Base-by-base conservation (phyloP, 2,329 filamentous ascomycete species). In the Cryphonectria naterciae region DNA sequence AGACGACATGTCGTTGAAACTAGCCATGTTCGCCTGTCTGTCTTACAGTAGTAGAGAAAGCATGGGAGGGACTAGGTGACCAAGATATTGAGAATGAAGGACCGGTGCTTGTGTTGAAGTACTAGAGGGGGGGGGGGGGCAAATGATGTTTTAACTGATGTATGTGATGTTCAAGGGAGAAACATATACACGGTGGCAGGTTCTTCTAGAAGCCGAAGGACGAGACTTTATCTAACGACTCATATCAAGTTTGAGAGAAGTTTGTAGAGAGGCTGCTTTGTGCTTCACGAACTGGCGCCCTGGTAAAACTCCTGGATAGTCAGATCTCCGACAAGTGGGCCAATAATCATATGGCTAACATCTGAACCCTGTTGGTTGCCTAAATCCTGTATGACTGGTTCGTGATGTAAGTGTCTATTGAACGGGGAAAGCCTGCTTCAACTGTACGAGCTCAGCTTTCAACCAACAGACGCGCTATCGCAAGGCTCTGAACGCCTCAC, bases 1-100 rank as follows among this genome's bases (percentile, higher is more conserved):
- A 15, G 61, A 63, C 39, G 61, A 63, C 61, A 43, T 43, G 64
- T 67, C 68, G 13, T 63, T 67, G 19, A 70, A 62, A 22, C 41
- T 54, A 52, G 37, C 56, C 68, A 70, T 70, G 2, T 7, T 46
- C 52, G 46, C 35, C 32, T 32, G 1, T 17, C 32, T 28, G n/a
- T 7, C 15, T 13, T 61, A 25, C 35, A 15, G 54, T 25, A 39
- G 37, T 39, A 39, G 37, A 39, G 37, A 39, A 60, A 58, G 1
- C 17, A 58, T 58, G 15, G n/a, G n/a, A 25, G 4, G 10, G 54
- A 4, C 10, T 13, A 2, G 11, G 25, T 58, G 54, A 32, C 17
- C 54, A 58, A 19, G 28, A 19, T 28, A n/a, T 46, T 22, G 43
- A 46, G 17, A 22, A 46, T 6, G 43, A 46, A 17, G 32, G 28